A percentile compares a stretch with the other conserved stretches of the same genome.
These are phyloP conservation scores for Nemania sp. DNA, from an alignment of 2,329 filamentous ascomycete species.

Conservation along the genomic window DNA sequence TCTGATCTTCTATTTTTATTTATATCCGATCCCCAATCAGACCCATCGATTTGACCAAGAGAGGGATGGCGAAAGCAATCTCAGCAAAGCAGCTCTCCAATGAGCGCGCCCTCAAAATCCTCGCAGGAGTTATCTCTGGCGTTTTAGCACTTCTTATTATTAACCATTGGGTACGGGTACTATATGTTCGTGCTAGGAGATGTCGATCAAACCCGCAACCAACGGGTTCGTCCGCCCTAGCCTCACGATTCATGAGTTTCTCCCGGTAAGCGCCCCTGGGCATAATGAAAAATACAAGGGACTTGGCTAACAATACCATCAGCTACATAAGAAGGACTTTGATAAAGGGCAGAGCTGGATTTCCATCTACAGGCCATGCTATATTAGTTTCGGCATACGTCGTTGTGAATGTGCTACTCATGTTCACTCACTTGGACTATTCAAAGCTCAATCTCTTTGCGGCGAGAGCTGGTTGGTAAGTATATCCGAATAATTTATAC, in stretches of 20 bases:
- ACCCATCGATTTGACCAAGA: background rate
- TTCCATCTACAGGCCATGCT: background rate
- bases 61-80: background rate
- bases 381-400: background rate
- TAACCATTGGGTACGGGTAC: background rate
- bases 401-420: background rate
- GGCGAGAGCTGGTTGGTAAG: background rate
- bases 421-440: conserved; percentile 4
- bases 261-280: background rate
- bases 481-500: background rate
- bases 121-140: background rate
- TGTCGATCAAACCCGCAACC: background rate
- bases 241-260: background rate
- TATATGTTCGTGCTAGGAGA: background rate
- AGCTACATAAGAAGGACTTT: background rate
- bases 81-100: background rate
- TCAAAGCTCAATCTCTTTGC: background rate
- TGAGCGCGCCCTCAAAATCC: background rate
- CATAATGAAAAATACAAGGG: background rate
- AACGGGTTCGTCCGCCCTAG: background rate
- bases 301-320: background rate
- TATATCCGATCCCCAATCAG: background rate
- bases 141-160: background rate
- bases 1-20: background rate
- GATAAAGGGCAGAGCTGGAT: background rate